Base-by-base conservation (phyloP, 371 early-diverging fungal species). In the Mortierella sp. region DNA sequence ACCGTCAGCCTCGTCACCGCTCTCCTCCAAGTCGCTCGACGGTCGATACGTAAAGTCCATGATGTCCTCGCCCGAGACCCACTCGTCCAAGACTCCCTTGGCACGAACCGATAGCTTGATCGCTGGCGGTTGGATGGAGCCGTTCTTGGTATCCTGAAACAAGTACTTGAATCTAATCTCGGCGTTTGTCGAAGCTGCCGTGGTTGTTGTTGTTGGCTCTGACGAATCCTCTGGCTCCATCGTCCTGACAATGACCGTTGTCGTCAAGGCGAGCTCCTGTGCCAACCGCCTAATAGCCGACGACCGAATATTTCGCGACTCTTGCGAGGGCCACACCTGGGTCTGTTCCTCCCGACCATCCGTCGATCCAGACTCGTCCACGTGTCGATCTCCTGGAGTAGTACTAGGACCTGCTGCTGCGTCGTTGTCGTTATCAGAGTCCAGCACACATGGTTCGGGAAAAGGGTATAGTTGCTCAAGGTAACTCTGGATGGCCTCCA, bases 381-480 rank as follows among this genome's bases (percentile, higher is more conserved):
- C 39, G 29, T 48, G 26, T 13, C 13, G 4, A 29, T 26, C 48
- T 39, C 34, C 39, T 61, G 22, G n/a, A n/a, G n/a, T n/a, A n/a
- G n/a, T n/a, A n/a, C n/a, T 66, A 40, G 9, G 71, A 55, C n/a
- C 37, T 58, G 14, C 19, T 45, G 31, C 34, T 48, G 61, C n/a
- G n/a, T 24, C 2, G 47, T 24, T 40, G 50, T n/a, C 26, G 44
- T 45, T 45, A 24, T 40, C 31, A 10, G 43, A 47, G 8, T 37
- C 43, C n/a, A 79, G 26, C 14, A 37, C 29, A 4, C 39, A 31
- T 10, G 24, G 8, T 63, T 70, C 45, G 5, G 79, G 79, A 1
- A 79, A 41, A 8, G 75, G 71, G n/a, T 79, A 79, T 8, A 74
- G 29, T 31, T 67, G 55, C 24, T 66, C 64, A 10, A 79, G 79